Evolutionary conservation across 805 yeast species (phyloP).

Genomic region (Candida xyloterini): DNA sequence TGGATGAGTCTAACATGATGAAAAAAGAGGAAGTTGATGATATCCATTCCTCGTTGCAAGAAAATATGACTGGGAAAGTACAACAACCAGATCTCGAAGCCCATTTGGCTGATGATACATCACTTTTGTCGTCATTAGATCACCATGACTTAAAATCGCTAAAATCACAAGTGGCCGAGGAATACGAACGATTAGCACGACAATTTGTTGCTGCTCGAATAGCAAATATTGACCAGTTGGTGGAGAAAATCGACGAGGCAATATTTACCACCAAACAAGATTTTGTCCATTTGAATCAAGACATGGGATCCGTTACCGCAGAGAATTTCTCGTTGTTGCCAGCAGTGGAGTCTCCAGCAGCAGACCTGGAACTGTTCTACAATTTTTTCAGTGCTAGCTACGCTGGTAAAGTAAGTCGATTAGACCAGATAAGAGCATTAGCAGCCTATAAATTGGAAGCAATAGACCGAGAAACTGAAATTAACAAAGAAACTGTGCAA

Average conservation of each 20-base stretch:
- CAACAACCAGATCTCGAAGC: slow-evolving; percentile 7
- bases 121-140: slow-evolving; percentile 5
- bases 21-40: slow-evolving; percentile 3
- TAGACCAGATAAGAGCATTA: slow-evolving; percentile 12
- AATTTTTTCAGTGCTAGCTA: slow-evolving; percentile 15
- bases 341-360: slow-evolving; percentile 7
- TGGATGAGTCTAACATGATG: neutral
- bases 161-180: slow-evolving; percentile 26
- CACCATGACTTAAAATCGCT: slow-evolving; percentile 19
- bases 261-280: slow-evolving; percentile 25
- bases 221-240: slow-evolving; percentile 31
- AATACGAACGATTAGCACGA: slow-evolving; percentile 31
- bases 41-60: slow-evolving; percentile 8
- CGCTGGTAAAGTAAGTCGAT: slow-evolving; percentile 10
- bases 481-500: slow-evolving; percentile 9
- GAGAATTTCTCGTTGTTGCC: slow-evolving; percentile 6
- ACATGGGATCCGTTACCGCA: slow-evolving; percentile 14
- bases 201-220: slow-evolving; percentile 31
- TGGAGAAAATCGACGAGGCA: slow-evolving; percentile 31
- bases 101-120: neutral
- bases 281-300: slow-evolving; percentile 16
- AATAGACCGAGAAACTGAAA: slow-evolving; percentile 8
- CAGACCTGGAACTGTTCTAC: slow-evolving; percentile 15
- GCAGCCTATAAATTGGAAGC: slow-evolving; percentile 17
- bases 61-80: slow-evolving; percentile 12